Conservation (phyloP, 192 early-diverging fungal genomes). For the Rhizoclosmatium sp. region DNA sequence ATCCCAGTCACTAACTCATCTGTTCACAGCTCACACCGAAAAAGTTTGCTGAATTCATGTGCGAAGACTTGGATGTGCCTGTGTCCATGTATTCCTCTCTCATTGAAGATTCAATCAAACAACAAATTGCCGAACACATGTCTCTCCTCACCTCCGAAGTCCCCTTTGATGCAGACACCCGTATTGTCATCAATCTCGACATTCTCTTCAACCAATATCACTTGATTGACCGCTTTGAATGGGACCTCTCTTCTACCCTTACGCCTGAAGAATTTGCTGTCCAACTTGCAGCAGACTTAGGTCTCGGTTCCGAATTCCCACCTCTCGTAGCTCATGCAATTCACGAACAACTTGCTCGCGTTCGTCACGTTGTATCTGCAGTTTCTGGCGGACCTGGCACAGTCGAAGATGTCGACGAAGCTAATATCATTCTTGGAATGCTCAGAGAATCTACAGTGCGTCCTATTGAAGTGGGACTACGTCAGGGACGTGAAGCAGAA, state of each 20-base stretch:
- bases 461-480: constrained; percentile 14
- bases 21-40: constrained; percentile 75
- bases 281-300: constrained; percentile 73
- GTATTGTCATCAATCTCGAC: constrained; percentile 41
- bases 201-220: constrained; percentile 35
- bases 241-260: constrained; percentile 77
- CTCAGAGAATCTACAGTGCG: constrained; percentile 18
- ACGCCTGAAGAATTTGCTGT: constrained; percentile 78
- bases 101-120: constrained; percentile 66
- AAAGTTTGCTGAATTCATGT: constrained; percentile 84
- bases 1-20: too few relatives aligned
- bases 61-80: constrained; percentile 77
- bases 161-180: constrained; percentile 30
- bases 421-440: constrained; percentile 32
- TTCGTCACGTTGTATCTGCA: constrained; percentile 13
- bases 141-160: constrained; percentile 9
- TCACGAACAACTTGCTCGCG: constrained; percentile 25
- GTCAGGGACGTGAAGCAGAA: constrained; percentile 11
- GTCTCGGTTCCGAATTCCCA: constrained; percentile 82
- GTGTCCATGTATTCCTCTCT: constrained; percentile 51
- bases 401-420: constrained; percentile 10
- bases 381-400: background rate
- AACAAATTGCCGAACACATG: constrained; percentile 62
- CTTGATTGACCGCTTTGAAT: constrained; percentile 81
- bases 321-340: constrained; percentile 70